phyloP scores from a whole-genome alignment of 2,329 filamentous ascomycete species.

The Claviceps cyperi region DNA sequence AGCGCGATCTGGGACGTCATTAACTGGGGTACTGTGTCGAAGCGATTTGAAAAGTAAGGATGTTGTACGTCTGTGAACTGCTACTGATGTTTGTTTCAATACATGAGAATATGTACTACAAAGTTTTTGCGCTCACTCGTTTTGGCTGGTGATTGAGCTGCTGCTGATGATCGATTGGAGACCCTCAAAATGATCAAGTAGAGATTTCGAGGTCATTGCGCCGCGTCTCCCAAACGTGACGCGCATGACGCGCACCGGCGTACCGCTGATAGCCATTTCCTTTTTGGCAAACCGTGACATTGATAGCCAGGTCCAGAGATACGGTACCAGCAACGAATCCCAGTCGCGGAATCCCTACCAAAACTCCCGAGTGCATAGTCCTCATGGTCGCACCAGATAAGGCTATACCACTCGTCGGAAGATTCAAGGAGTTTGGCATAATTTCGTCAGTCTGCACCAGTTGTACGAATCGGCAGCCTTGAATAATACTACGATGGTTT shows the following conservation, averaged over 20 bases:
- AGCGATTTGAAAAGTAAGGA: slow-evolving; percentile 47
- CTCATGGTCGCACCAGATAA: slow-evolving; percentile 20
- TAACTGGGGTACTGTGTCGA: slow-evolving; percentile 85
- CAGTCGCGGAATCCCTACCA: slow-evolving; percentile 8
- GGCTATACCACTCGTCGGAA: slow-evolving; percentile 12
- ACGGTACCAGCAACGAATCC: neutral
- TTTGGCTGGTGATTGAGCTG: neutral
- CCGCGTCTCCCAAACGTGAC: neutral
- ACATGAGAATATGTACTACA: slow-evolving; percentile 1
- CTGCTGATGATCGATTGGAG: too few species aligned
- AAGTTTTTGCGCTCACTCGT: neutral
- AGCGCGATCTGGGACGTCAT: slow-evolving; percentile 85
- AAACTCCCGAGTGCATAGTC: slow-evolving; percentile 18
- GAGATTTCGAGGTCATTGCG: too few species aligned
- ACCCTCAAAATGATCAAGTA: too few species aligned
- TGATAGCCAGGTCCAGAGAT: neutral
- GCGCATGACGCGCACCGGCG: neutral
- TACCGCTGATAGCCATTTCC: neutral
- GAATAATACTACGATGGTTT: slow-evolving; percentile 18
- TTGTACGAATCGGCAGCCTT: slow-evolving; percentile 12
- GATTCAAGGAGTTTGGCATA: slow-evolving; percentile 22
- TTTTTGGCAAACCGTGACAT: neutral
- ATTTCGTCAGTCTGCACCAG: slow-evolving; percentile 20
- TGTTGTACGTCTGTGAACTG: neutral
- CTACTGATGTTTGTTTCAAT: neutral